Percentiles rank a stretch among this genome's conserved stretches.
Conservation (phyloP, 768 basidiomycete species). For the Lentinula detonsa region DNA sequence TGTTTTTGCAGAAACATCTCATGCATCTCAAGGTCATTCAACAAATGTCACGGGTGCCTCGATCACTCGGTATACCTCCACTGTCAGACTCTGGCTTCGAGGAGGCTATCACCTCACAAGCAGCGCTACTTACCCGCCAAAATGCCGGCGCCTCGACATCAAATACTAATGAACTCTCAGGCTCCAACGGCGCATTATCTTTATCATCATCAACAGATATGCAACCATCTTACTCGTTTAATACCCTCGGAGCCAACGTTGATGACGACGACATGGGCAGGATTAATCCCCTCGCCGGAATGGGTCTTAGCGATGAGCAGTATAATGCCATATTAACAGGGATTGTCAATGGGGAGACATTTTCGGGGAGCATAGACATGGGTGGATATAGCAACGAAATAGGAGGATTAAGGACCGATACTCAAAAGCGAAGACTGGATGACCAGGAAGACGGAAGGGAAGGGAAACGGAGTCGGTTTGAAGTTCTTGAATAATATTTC, state of each 20-base stretch:
- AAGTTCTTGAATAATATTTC: conserved; percentile 43
- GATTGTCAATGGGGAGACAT: conserved; percentile 59
- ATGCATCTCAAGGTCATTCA: conserved; percentile 85
- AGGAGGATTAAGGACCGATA: conserved; percentile 12
- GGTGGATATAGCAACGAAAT: conserved; percentile 14
- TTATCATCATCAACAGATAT: neutral
- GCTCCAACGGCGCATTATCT: neutral
- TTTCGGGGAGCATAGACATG: conserved; percentile 34
- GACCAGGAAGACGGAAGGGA: conserved; percentile 37
- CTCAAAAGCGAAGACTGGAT: conserved; percentile 19
- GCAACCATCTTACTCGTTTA: conserved; percentile 8
- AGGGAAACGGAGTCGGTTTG: conserved; percentile 56
- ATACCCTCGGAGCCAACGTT: conserved; percentile 12
- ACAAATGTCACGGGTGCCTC: conserved; percentile 61
- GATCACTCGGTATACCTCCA: conserved; percentile 62
- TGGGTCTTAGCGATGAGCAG: conserved; percentile 87
- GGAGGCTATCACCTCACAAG: conserved; percentile 44
- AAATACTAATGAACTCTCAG: conserved; percentile 7
- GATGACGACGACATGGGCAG: conserved; percentile 45
- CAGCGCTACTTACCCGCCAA: conserved; percentile 11
- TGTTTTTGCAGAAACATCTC: conserved; percentile 57
- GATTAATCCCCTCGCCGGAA: conserved; percentile 80
- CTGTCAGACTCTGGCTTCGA: conserved; percentile 49
- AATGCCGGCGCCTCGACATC: conserved; percentile 5
- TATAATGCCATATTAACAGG: conserved; percentile 75